Percentiles rank a stretch among this genome's conserved stretches.
These are phyloP conservation scores for Parafenestella ontariensis DNA, from an alignment of 2,329 filamentous ascomycete species.

Conservation along the genomic window DNA sequence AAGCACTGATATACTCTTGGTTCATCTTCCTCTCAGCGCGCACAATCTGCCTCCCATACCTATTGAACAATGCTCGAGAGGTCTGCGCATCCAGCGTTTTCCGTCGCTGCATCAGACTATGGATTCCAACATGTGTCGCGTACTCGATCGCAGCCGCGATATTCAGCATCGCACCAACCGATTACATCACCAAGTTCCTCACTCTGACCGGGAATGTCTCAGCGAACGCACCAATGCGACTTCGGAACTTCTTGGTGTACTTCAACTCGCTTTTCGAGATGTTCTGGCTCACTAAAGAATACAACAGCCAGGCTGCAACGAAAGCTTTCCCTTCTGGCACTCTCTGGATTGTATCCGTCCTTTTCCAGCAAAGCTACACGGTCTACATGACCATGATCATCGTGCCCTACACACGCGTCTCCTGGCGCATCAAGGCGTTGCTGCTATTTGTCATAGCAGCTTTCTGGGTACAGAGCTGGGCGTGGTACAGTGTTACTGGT, in stretches of 20 bases:
- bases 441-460: slow-evolving; percentile 53
- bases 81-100: slow-evolving; percentile 52
- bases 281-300: slow-evolving; percentile 54
- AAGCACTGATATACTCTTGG: slow-evolving; percentile 54
- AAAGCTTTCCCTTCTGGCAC: slow-evolving; percentile 54
- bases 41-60: slow-evolving; percentile 52
- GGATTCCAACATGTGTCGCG: slow-evolving; percentile 50
- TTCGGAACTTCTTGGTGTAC: slow-evolving; percentile 51
- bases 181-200: slow-evolving; percentile 51
- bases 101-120: slow-evolving; percentile 52
- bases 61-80: slow-evolving; percentile 44
- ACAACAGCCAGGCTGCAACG: slow-evolving; percentile 50
- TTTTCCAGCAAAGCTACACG: slow-evolving; percentile 57
- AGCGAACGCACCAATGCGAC: slow-evolving; percentile 41
- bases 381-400: slow-evolving; percentile 59
- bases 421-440: slow-evolving; percentile 52
- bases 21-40: slow-evolving; percentile 57
- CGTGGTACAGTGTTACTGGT: slow-evolving; percentile 55
- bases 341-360: slow-evolving; percentile 55
- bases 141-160: slow-evolving; percentile 50
- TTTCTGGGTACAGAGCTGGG: slow-evolving; percentile 58
- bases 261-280: slow-evolving; percentile 57
- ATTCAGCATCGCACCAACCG: slow-evolving; percentile 37
- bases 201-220: slow-evolving; percentile 47
- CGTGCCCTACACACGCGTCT: slow-evolving; percentile 52